A percentile compares a stretch with the other conserved stretches of the same genome.
phyloP scores from a whole-genome alignment of 495 filamentous ascomycete species.

The Schizothecium vesticola region DNA sequence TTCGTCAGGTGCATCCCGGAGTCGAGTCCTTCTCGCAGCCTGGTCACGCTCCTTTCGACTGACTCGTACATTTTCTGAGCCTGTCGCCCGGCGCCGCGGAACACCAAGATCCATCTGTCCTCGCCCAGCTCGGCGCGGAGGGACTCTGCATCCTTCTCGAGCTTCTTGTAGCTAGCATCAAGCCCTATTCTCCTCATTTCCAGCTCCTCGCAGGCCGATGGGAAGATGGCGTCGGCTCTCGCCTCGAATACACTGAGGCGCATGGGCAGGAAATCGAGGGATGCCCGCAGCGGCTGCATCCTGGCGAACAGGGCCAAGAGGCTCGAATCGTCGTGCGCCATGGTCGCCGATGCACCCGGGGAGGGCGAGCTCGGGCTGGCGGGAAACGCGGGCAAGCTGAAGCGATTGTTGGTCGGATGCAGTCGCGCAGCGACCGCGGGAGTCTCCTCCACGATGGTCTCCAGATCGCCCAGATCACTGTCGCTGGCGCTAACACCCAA shows the following conservation, averaged over 20 bases:
- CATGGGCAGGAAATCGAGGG: constrained; percentile 96
- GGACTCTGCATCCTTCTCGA: constrained; percentile 82
- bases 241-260: constrained; percentile 75
- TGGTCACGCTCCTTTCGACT: constrained; percentile 75
- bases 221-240: constrained; percentile 70
- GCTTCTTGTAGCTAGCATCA: constrained; percentile 72
- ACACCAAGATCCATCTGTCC: constrained; percentile 91
- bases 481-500: constrained; percentile 53
- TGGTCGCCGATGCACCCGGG: constrained; percentile 47
- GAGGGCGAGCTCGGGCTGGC: constrained; percentile 53
- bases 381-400: constrained; percentile 59
- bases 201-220: constrained; percentile 84
- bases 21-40: constrained; percentile 77
- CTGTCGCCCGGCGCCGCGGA: constrained; percentile 86
- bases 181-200: constrained; percentile 62
- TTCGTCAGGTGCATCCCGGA: constrained; percentile 64
- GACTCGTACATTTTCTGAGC: constrained; percentile 93
- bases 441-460: constrained; percentile 89
- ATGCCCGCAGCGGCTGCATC: constrained; percentile 90
- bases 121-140: constrained; percentile 85
- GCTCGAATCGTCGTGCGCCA: constrained; percentile 71
- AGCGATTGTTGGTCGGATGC: constrained; percentile 50
- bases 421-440: constrained; percentile 49
- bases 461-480: constrained; percentile 79
- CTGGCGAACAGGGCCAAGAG: constrained; percentile 84